Percentiles rank a stretch among this genome's conserved stretches.
Conservation (phyloP, 495 filamentous ascomycete species). For the Penicillium soppii region DNA sequence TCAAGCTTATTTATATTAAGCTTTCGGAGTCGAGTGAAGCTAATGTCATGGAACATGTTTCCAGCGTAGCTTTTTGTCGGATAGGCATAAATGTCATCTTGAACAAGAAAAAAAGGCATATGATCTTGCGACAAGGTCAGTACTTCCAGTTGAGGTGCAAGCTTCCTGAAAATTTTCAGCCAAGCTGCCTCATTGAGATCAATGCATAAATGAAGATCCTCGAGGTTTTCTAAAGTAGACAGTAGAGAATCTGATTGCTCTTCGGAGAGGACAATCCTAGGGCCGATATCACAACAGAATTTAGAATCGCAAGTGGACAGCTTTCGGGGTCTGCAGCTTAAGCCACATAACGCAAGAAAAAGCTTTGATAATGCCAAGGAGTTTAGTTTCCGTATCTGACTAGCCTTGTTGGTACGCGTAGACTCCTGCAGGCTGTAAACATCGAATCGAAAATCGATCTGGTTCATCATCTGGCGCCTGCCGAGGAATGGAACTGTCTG, state of each 20-base stretch:
- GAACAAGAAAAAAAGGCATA: slow-evolving; percentile 2
- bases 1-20: slow-evolving; percentile 10
- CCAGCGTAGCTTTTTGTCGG: slow-evolving; percentile 2
- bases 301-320: slow-evolving; percentile 7
- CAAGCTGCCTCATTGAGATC: slow-evolving; percentile 10
- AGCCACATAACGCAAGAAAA: slow-evolving; percentile 9
- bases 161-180: slow-evolving; percentile 6
- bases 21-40: slow-evolving; percentile 11
- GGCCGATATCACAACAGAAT: slow-evolving; percentile 9
- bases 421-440: slow-evolving; percentile 3
- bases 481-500: slow-evolving; percentile 11
- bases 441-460: slow-evolving; percentile 12
- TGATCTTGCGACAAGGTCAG: slow-evolving; percentile 8
- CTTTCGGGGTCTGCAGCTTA: slow-evolving; percentile 9
- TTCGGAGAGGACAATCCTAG: slow-evolving; percentile 9
- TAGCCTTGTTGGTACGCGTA: neutral
- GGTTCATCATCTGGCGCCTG: slow-evolving; percentile 6
- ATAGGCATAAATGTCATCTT: slow-evolving; percentile 1
- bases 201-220: slow-evolving; percentile 12
- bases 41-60: slow-evolving; percentile 1
- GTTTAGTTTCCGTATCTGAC: slow-evolving; percentile 8
- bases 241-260: slow-evolving; percentile 11
- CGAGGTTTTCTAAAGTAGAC: slow-evolving; percentile 4
- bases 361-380: slow-evolving; percentile 10
- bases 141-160: slow-evolving; percentile 12